Conservation (phyloP, 1,139 yeast species). For the Debaryomycetaceae sp. region DNA sequence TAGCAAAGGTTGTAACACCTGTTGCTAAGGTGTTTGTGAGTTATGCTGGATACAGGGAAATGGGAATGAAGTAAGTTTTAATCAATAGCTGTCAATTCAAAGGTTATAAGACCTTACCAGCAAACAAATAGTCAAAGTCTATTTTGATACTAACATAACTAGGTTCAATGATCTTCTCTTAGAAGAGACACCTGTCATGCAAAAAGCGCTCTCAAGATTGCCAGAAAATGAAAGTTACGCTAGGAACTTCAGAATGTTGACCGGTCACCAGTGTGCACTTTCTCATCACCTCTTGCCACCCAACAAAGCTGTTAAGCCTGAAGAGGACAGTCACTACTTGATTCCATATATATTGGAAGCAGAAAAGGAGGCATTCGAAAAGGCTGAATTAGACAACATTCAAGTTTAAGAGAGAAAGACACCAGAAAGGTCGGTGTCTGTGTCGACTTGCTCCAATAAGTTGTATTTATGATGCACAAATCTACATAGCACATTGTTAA, state of each 20-base stretch:
- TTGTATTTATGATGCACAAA: background rate
- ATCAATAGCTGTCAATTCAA: background rate
- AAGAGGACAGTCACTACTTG: constrained; percentile 82
- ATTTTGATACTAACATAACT: constrained; percentile 15
- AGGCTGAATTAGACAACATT: constrained; percentile 82
- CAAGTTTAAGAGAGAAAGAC: constrained; percentile 20
- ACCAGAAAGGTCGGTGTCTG: no score
- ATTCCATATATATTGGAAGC: constrained; percentile 90
- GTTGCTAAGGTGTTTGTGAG: constrained; percentile 70
- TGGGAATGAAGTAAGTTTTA: constrained; percentile 68
- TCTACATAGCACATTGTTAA: background rate
- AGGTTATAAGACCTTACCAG: background rate
- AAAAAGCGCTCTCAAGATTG: constrained; percentile 84
- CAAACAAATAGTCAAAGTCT: background rate
- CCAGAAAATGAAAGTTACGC: constrained; percentile 83
- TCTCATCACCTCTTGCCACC: constrained; percentile 84
- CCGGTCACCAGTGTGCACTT: constrained; percentile 86
- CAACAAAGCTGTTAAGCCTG: constrained; percentile 72
- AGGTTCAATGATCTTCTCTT: constrained; percentile 78
- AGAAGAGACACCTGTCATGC: constrained; percentile 85
- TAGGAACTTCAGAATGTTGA: constrained; percentile 85
- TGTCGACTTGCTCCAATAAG: no score
- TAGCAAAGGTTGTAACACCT: constrained; percentile 75
- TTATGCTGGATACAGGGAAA: constrained; percentile 85
- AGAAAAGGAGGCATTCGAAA: constrained; percentile 88